Conservation (phyloP, 768 basidiomycete species). For the Naematelia aurantialba region DNA sequence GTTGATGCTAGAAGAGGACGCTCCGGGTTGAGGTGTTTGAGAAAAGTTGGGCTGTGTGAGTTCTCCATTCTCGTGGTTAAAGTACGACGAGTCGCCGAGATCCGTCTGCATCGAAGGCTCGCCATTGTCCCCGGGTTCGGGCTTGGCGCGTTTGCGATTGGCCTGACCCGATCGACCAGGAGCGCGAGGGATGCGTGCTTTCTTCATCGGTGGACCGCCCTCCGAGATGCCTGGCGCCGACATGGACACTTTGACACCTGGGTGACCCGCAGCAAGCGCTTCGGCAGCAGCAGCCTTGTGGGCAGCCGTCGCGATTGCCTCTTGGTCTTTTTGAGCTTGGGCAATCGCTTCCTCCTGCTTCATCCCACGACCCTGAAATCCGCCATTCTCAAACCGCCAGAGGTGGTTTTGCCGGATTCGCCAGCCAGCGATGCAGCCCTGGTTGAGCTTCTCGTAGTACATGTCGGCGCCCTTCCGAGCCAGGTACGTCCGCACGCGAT, state of each 20-base stretch:
- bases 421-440: constrained; percentile 43
- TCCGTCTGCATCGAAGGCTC: constrained; percentile 2
- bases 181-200: constrained; percentile 3
- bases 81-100: constrained; percentile 10
- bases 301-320: constrained; percentile 31
- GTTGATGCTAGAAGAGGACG: constrained; percentile 2
- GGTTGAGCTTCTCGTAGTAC: constrained; percentile 48
- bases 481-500: constrained; percentile 45
- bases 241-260: constrained; percentile 39
- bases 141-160: constrained; percentile 14
- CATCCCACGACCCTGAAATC: constrained; percentile 46
- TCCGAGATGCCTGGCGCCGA: constrained; percentile 26
- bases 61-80: constrained; percentile 6
- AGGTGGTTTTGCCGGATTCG: constrained; percentile 44
- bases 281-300: constrained; percentile 43
- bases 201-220: constrained; percentile 22
- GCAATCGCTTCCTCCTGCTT: constrained; percentile 46
- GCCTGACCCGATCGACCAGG: constrained; percentile 8
- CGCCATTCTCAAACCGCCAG: constrained; percentile 45
- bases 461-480: constrained; percentile 47
- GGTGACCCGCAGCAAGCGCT: constrained; percentile 40
- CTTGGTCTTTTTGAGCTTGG: constrained; percentile 33
- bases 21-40: background rate
- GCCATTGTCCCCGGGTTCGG: constrained; percentile 11
- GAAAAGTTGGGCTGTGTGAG: constrained; percentile 1